Base-by-base conservation (phyloP, 208 protist species). In the Sergeia podlipaevii region DNA sequence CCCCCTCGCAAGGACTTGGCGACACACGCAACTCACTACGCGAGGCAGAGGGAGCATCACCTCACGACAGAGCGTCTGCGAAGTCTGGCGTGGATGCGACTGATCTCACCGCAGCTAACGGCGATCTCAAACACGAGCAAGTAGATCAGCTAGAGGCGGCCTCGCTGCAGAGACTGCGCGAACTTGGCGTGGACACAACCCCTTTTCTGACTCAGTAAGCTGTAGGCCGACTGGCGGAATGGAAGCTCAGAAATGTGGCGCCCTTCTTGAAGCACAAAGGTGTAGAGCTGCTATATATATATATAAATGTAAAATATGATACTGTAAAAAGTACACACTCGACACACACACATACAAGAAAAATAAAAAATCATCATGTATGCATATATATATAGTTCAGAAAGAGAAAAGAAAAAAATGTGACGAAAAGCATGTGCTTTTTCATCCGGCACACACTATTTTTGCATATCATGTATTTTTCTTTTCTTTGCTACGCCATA, bases 141-240 rank as follows among this genome's bases (percentile, higher is more conserved):
- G 65, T 94, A 34, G 70, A 84, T 6, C 38, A 81, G 50, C 69
- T 91, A n/a, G 83, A 94, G 53, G 73, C 70, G 10, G 59, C 70
- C 21, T 70, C 81, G 34, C 71, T 89, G 33, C 60, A 66, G 47
- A 62, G 80, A 20, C 53, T 94, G 47, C 68, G 73, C 23, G 61
- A 49, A 0, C 55, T 94, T 13, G 81, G 80, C 18, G 79, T 81
- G 5, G 83, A 91, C 47, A 85, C 83, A 2, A 59, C 65, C 3
- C 44, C 61, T 18, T 80, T 80, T 59, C 11, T 71, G 11, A 28
- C 34, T 18, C 33, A 11, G 10, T 48, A n/a, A 48, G 23, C 6
- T 8, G 13, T 10, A 10, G 33, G 15, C 10, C 15, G 11, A 38
- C 33, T 15, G 33, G 11, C 11, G 10, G 11, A n/a, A 15, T 15